phyloP scores from a whole-genome alignment of 495 filamentous ascomycete species.

The Staphylotrichum tortipilum region DNA sequence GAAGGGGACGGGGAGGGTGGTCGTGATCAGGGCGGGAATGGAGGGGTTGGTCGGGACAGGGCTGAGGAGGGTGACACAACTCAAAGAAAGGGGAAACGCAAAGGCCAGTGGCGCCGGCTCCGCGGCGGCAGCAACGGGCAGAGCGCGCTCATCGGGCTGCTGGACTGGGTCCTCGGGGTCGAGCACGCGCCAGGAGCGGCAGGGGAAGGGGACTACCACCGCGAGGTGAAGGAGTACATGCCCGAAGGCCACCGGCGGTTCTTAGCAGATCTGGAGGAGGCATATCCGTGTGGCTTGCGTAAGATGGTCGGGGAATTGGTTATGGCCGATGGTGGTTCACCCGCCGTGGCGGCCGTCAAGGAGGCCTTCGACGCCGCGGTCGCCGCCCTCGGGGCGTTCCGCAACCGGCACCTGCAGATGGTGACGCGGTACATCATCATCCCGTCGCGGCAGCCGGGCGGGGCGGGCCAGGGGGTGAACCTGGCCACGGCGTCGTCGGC shows the following conservation, averaged over 20 bases:
- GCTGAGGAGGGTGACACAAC: no score
- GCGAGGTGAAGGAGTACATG: slow-evolving; percentile 91
- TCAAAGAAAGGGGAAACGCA: no score
- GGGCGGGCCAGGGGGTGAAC: slow-evolving; percentile 37
- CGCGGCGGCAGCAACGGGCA: slow-evolving; percentile 93
- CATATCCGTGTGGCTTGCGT: slow-evolving; percentile 25
- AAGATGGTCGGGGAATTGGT: slow-evolving; percentile 9
- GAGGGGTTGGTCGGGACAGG: no score
- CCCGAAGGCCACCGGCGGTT: slow-evolving; percentile 76
- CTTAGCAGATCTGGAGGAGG: slow-evolving; percentile 60
- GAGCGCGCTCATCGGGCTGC: slow-evolving; percentile 89
- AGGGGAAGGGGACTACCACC: slow-evolving; percentile 76
- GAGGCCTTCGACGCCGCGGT: slow-evolving; percentile 74
- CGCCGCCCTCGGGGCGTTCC: slow-evolving; percentile 68
- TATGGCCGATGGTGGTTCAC: slow-evolving; percentile 29
- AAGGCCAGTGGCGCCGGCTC: slow-evolving; percentile 66
- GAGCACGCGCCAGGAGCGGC: slow-evolving; percentile 72
- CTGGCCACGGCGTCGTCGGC: slow-evolving; percentile 51
- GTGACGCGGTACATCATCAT: slow-evolving; percentile 91
- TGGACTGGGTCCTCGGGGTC: slow-evolving; percentile 84
- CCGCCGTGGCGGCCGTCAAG: slow-evolving; percentile 43
- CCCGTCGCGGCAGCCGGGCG: slow-evolving; percentile 33
- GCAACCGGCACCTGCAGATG: slow-evolving; percentile 86
- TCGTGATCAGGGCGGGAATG: no score
- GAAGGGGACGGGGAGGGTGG: no score